Percentiles rank a stretch among this genome's conserved stretches.
Conservation (phyloP, 768 basidiomycete genomes). For the Serendipita sp. region DNA sequence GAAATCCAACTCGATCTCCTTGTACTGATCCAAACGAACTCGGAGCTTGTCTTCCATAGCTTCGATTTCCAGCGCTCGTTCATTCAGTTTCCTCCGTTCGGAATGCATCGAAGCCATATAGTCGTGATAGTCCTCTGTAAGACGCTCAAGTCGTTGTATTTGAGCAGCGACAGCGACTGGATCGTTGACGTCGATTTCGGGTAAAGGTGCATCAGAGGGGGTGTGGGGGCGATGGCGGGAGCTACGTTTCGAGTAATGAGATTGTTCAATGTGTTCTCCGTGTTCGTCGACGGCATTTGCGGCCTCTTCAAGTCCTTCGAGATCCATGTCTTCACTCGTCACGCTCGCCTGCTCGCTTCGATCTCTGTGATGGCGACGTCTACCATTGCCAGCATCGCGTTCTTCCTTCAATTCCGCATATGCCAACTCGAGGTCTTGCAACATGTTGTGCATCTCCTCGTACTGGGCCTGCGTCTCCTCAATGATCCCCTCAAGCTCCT, state of each 20-base stretch:
- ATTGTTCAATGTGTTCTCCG: not conserved
- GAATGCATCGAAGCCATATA: not conserved
- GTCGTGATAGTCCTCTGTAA: not conserved
- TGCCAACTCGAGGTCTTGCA: not conserved
- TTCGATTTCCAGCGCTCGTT: not conserved
- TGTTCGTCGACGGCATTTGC: conserved; percentile 1
- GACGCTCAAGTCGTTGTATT: not conserved
- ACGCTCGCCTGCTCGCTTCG: not conserved
- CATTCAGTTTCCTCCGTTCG: not conserved
- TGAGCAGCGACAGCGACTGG: not conserved
- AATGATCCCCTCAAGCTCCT: not conserved
- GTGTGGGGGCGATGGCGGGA: no score
- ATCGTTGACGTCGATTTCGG: conserved; percentile 1
- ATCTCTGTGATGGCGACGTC: not conserved
- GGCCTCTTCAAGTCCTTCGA: not conserved
- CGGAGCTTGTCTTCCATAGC: not conserved
- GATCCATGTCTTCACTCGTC: conserved; percentile 2
- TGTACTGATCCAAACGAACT: not conserved
- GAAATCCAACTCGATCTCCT: not conserved
- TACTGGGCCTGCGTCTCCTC: not conserved
- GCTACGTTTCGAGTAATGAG: not conserved
- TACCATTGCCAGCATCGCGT: not conserved
- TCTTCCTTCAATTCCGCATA: not conserved
- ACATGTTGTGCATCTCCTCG: not conserved
- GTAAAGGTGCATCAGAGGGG: not conserved